phyloP scores from a whole-genome alignment of 768 basidiomycete species.

The Xanthoconium stramineum region DNA sequence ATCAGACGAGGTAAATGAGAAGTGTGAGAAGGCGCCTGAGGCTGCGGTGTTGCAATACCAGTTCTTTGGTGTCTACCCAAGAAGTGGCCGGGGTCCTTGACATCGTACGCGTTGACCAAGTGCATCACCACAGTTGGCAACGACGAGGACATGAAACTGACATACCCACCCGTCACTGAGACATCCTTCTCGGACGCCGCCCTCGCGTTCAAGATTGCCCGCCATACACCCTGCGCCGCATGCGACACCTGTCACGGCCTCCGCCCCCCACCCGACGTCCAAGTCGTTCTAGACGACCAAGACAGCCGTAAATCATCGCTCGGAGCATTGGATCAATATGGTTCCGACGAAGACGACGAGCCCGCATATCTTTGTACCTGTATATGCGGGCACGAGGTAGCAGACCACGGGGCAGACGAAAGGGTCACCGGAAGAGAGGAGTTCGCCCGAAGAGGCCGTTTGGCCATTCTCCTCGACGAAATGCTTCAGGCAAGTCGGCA shows the following conservation, averaged over 20 bases:
- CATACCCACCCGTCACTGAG: constrained; percentile 64
- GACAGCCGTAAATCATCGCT: constrained; percentile 43
- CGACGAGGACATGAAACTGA: constrained; percentile 49
- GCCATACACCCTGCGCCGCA: constrained; percentile 67
- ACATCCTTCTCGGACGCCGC: constrained; percentile 47
- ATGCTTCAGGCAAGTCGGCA: constrained; percentile 58
- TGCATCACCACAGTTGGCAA: background rate
- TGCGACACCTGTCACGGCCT: constrained; percentile 72
- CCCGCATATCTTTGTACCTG: constrained; percentile 58
- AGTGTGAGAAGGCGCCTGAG: too few relatives aligned
- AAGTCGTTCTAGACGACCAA: constrained; percentile 56
- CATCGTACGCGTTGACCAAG: too few relatives aligned
- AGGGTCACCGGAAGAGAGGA: constrained; percentile 54
- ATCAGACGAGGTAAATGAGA: too few relatives aligned
- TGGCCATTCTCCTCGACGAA: constrained; percentile 80
- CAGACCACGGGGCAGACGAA: constrained; percentile 66
- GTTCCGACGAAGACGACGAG: constrained; percentile 66
- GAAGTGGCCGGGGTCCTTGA: too few relatives aligned
- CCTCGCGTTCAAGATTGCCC: constrained; percentile 73
- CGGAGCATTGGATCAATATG: constrained; percentile 59
- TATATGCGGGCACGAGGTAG: constrained; percentile 64
- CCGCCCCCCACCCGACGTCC: constrained; percentile 55
- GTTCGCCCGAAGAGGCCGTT: constrained; percentile 66
- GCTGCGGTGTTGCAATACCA: too few relatives aligned
- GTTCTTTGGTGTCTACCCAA: too few relatives aligned